Evolutionary conservation across 2,329 filamentous ascomycete genomes (phyloP), one percentile per base, ranked within the genome.

Genomic region (Rachicladosporium sp.): DNA sequence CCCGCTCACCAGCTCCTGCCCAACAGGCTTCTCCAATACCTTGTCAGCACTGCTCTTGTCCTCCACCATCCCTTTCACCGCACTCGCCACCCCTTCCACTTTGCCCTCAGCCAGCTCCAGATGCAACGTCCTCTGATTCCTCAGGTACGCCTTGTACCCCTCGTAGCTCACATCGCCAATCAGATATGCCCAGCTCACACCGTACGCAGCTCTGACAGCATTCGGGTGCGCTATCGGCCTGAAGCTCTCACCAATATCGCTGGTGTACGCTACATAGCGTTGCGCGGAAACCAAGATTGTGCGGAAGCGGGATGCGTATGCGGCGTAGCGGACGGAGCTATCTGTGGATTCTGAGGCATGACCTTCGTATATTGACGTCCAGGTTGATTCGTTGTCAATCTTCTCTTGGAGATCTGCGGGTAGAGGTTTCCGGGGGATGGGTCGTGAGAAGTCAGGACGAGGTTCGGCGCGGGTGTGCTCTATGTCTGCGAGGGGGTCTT

Each of bases 261-360:
- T 88, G 0, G 91, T 96, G 61, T 98, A 98, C 41, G 91, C 91
- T 36, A 98, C 87, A 56, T 98, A 98, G 54, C 91, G 80, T 56
- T 96, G 91, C 3, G 88, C 88, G 10, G 83, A 86, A 50, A 88
- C 69, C 54, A 98, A 77, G 49, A 96, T 83, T 6, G 58, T 62
- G 31, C 57, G 51, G 10, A 61, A 44, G 19, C 91, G 80, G 44
- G 80, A 78, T 35, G 86, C 85, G 64, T 98, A 98, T 50, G 83
- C 91, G 42, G 88, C 89, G 65, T 96, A 98, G 55, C 91, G 82
- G 54, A 93, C 68, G 50, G 78, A 80, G 50, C 78, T 82, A 40
- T 95, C 85, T 43, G 86, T 95, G 4, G 86, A 83, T 52, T 93
- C 81, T 41, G 78, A 72, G 10, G 72, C 76, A 54, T 80, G 79